Evolutionary conservation across 129 eudicot species (phyloP).

Genomic region (Smallanthus sonchifolius): DNA sequence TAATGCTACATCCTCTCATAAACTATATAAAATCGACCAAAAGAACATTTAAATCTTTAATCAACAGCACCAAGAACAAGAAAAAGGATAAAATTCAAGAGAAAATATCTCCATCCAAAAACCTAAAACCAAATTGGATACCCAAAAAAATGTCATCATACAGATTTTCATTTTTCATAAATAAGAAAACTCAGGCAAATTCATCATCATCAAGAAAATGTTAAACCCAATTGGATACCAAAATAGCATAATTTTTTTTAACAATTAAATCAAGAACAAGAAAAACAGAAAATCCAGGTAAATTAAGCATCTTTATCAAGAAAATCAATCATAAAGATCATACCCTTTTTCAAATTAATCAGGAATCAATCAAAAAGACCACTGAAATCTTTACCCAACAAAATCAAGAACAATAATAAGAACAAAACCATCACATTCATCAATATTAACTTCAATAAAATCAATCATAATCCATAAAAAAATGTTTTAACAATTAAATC

Average conservation of each 20-base stretch:
- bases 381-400: background rate
- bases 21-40: background rate
- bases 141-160: no score
- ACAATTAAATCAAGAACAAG: background rate
- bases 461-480: background rate
- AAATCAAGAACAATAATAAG: background rate
- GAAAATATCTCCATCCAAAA: no score
- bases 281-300: background rate
- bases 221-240: no score
- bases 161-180: no score
- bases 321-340: background rate
- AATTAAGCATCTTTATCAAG: background rate
- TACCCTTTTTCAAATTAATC: background rate
- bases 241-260: no score
- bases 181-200: constrained; percentile 2
- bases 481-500: background rate
- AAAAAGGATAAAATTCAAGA: background rate
- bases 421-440: background rate
- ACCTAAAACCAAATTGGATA: background rate
- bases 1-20: background rate
- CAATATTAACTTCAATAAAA: background rate
- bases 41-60: background rate
- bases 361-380: background rate
- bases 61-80: background rate
- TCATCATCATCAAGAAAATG: constrained; percentile 11